Evolutionary conservation across 2,329 filamentous ascomycete species (phyloP), one percentile per base, ranked within the genome.

Genomic region (Metarhizium guizhouense): DNA sequence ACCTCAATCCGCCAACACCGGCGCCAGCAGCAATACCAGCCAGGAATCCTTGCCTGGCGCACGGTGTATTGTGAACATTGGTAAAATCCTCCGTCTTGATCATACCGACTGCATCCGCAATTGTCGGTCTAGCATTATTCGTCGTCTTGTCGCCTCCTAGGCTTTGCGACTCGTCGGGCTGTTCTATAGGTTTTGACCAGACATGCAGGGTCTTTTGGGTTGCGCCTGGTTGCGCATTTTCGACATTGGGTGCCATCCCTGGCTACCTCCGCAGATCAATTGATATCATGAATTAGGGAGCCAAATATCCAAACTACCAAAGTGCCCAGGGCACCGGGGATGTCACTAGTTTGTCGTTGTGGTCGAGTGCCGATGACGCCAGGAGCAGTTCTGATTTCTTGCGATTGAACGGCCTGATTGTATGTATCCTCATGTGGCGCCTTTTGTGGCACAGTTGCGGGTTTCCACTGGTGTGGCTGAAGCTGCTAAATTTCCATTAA

Each of bases 1-100:
- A 87, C 60, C 87, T 82, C 54, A 92, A 65, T 57, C 85, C 86
- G 54, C 92, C 93, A 36, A 90, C 72, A 4, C 81, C 87, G 59
- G 90, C 88, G 3, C 90, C 94, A 2, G 83, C 80, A 1, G 83
- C 87, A 64, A 99, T 95, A 29, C 91, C 94, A 1, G 88, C 84
- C 62, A 97, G 74, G 54, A 96, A 77, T 2, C 89, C 86, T 67
- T 95, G 87, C 58, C 92, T 80, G 20, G 90, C 87, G 70, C 94
- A 97, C 0, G 93, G 93, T 56, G 84, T 81, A 70, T 87, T 86
- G 69, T 92, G 86, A 54, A 95, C 76, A 48, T 83, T 82, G 48
- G 83, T 70, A 60, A 92, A 87, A 64, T 93, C 89, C 43, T 85
- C 77, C 43, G 78, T 67, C 58, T 84, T 84, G 58, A 93, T 84